These are phyloP conservation scores for Lentinula novae-zelandiae DNA, from an alignment of 1,284 basidiomycete genomes.

Conservation along the genomic window DNA sequence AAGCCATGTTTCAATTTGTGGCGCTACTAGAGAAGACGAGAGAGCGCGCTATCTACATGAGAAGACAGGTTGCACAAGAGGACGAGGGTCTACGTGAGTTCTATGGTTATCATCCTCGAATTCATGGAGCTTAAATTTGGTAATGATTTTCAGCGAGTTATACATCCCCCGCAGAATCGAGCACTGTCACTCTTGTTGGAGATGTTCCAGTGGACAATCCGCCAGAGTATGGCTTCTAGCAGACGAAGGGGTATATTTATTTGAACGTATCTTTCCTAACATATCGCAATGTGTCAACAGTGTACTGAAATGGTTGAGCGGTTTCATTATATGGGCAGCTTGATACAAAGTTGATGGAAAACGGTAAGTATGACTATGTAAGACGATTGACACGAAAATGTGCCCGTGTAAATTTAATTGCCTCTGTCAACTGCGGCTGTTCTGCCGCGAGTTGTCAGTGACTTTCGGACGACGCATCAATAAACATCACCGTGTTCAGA, in stretches of 20 bases:
- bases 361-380: no score
- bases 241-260: neutral
- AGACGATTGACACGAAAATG: no score
- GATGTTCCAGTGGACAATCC: slow-evolving; percentile 51
- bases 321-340: no score
- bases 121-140: neutral
- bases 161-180: slow-evolving; percentile 43
- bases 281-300: neutral
- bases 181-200: slow-evolving; percentile 34
- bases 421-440: no score
- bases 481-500: no score
- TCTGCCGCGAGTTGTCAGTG: no score
- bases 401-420: no score
- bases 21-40: slow-evolving; percentile 69
- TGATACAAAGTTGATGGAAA: no score
- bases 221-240: slow-evolving; percentile 54
- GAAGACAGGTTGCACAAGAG: slow-evolving; percentile 49
- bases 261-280: neutral
- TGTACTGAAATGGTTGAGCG: no score
- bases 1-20: slow-evolving; percentile 70
- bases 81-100: slow-evolving; percentile 70
- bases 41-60: slow-evolving; percentile 72
- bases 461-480: no score
- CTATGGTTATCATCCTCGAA: no score
- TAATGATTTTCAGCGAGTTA: slow-evolving; percentile 44